Conservation (phyloP, 352 stramenopile species). For the Blastocystis sp. region DNA sequence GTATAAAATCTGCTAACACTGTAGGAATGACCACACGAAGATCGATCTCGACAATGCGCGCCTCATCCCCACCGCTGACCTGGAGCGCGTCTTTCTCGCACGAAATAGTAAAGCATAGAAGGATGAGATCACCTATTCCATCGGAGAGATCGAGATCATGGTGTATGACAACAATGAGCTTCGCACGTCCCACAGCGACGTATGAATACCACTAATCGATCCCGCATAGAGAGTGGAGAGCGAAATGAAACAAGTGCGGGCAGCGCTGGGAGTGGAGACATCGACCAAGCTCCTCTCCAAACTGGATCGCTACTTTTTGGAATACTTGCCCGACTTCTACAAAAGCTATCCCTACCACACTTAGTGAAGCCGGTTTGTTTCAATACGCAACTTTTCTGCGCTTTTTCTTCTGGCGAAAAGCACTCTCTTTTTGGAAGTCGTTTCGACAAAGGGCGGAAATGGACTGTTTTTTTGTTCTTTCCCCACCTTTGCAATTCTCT, state of each 20-base stretch:
- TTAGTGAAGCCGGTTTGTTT: background rate
- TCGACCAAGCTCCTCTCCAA: constrained; percentile 42
- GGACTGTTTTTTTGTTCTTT: background rate
- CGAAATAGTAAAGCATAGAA: background rate
- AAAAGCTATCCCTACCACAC: constrained; percentile 52
- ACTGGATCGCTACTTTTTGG: constrained; percentile 50
- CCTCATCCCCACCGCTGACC: constrained; percentile 30
- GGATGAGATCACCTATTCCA: constrained; percentile 5
- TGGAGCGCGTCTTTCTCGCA: background rate
- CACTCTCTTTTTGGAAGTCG: constrained; percentile 4
- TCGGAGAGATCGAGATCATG: constrained; percentile 68
- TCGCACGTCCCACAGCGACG: constrained; percentile 8
- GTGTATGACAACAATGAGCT: constrained; percentile 40
- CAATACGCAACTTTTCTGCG: background rate
- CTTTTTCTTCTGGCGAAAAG: background rate
- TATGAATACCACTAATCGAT: background rate
- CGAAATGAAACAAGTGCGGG: constrained; percentile 31
- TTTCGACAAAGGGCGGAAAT: background rate
- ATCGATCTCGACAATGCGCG: constrained; percentile 62
- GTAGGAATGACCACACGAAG: constrained; percentile 65
- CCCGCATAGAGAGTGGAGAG: constrained; percentile 11
- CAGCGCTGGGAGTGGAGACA: constrained; percentile 3
- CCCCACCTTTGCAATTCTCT: background rate
- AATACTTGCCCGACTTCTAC: constrained; percentile 55
- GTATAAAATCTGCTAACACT: background rate